Evolutionary conservation across 2,329 filamentous ascomycete genomes (phyloP).

Genomic region (Calycina herbarum): DNA sequence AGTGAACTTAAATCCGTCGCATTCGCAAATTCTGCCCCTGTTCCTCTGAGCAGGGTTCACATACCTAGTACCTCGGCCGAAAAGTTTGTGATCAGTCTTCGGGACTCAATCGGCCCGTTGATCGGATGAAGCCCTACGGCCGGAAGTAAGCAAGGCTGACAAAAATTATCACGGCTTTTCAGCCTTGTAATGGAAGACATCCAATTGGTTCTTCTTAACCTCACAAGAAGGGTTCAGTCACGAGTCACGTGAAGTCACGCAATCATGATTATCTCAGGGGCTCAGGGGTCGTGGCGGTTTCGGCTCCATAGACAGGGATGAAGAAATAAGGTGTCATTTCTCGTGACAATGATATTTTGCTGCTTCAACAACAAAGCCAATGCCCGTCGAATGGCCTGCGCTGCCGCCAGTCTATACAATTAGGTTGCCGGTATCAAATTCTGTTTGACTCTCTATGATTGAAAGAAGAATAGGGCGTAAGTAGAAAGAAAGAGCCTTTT

Average conservation of each 20-base stretch:
- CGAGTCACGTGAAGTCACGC: constrained; percentile 1
- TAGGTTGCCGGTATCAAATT: neutral
- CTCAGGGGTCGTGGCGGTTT: constrained; percentile 1
- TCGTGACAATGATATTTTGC: neutral
- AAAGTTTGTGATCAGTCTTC: neutral
- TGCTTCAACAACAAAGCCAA: neutral
- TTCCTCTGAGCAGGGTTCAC: neutral
- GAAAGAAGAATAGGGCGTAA: neutral
- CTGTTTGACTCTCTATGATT: neutral
- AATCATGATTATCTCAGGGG: constrained; percentile 6
- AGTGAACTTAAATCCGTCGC: neutral
- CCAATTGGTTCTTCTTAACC: neutral
- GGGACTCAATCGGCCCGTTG: neutral
- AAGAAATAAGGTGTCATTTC: neutral
- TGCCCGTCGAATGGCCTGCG: neutral
- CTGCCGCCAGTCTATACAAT: neutral
- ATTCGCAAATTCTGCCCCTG: neutral
- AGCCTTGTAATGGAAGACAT: neutral
- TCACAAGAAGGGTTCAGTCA: neutral
- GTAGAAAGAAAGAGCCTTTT: neutral
- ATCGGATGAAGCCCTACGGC: neutral
- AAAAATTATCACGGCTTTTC: neutral
- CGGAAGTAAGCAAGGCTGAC: neutral
- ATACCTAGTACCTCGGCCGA: neutral
- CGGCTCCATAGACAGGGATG: constrained; percentile 3